Evolutionary conservation across 2,329 filamentous ascomycete genomes (phyloP), one percentile per base, ranked within the genome.

Genomic region (Cladorrhinum sp.): DNA sequence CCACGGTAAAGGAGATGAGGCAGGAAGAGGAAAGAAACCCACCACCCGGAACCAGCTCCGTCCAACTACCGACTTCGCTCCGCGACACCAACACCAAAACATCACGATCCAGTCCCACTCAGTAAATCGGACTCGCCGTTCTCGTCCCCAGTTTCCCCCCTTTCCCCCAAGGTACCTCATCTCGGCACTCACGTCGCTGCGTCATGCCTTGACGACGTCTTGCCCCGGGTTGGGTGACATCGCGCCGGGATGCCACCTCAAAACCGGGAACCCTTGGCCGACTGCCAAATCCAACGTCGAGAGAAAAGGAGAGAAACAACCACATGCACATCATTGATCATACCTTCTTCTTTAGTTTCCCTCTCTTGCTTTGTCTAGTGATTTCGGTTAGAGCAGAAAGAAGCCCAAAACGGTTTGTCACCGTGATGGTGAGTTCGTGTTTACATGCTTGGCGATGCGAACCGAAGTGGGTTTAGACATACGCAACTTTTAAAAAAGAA

Each of bases 171-270:
- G 26, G 2, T 16, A 26, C 49, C 23, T 21, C 49, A 24, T 51
- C 21, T 46, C n/a, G 42, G 42, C n/a, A 46, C 42, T 21, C 18
- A 21, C 4, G 3, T 46, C 42, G n/a, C 42, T 46, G 33, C 33
- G 33, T 36, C 33, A 36, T 36, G 33, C 33, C 33, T 9, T 36
- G 33, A 49, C 6, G 16, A 10, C 49, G 9, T 21, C 21, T 10
- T 3, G 10, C 49, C 49, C 54, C 39, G 54, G 49, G 24, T 30
- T 20, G 49, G 28, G 62, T 64, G 49, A 64, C 62, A 64, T 64
- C 62, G 62, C 49, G 56, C 54, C 56, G 62, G 58, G 21, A 26
- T 30, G 24, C 21, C 28, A 28, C 16, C 42, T 57, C 53, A 48
- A 48, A 59, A 58, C 49, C 30, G 53, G 54, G 52, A 33, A 46